Percentiles rank a stretch among this genome's conserved stretches.
Evolutionary conservation across 306 rosid genomes (phyloP).

Genomic region (Dryas octopetala): DNA sequence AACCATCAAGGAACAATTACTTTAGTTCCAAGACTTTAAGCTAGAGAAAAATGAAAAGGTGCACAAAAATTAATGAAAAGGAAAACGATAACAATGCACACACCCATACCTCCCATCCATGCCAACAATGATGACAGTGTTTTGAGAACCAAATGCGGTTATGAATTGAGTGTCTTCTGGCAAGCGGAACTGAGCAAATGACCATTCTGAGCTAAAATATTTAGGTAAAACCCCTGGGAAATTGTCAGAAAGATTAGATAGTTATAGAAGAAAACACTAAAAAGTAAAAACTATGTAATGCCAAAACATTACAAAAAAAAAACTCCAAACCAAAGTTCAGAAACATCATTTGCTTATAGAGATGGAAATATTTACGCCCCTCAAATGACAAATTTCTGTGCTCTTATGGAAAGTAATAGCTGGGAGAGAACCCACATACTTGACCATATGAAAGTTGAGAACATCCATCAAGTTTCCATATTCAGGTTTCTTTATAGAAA

Average conservation of each 20-base stretch:
- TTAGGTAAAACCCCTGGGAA: constrained; percentile 81
- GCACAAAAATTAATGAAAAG: not conserved
- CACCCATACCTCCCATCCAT: constrained; percentile 82
- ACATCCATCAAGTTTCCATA: constrained; percentile 13
- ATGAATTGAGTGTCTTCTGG: constrained; percentile 69
- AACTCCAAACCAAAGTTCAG: constrained; percentile 16
- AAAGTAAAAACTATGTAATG: not conserved
- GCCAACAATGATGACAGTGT: constrained; percentile 64
- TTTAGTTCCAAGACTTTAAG: not conserved
- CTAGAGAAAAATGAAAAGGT: not conserved
- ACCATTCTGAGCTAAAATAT: constrained; percentile 99
- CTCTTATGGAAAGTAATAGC: not conserved
- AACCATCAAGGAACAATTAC: not conserved
- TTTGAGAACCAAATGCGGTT: constrained; percentile 86
- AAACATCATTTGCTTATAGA: constrained; percentile 17
- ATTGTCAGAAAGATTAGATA: constrained; percentile 12
- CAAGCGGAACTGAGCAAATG: constrained; percentile 85
- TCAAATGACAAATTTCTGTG: not conserved
- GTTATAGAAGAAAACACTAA: constrained; percentile 12
- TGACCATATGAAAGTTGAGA: constrained; percentile 18
- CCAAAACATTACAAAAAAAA: not conserved
- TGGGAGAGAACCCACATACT: constrained; percentile 9
- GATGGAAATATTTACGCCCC: not conserved
- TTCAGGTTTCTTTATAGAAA: constrained; percentile 16
- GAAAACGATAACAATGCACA: not conserved